Evolutionary conservation across 352 stramenopile species (phyloP), one percentile per base, ranked within the genome.

Genomic region (Blastocystis sp.): DNA sequence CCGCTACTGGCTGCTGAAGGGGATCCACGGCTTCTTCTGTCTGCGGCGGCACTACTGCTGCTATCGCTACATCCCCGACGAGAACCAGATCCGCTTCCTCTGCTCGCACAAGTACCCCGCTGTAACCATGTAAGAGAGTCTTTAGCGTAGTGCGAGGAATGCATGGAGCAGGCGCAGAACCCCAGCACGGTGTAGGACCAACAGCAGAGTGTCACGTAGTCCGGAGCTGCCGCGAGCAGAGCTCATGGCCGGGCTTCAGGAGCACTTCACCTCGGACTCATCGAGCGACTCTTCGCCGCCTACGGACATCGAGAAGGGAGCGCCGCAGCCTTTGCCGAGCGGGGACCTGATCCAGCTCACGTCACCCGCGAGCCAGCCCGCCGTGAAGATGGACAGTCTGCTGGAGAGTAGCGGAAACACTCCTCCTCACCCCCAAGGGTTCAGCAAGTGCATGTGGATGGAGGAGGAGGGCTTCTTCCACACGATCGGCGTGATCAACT

Each of bases 401-500:
- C 38, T 43, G 14, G 4, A 19, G 23, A 38, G 65, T 76, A 17
- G 14, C 9, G 21, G 4, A 7, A 53, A 7, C 10, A 7, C 10
- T n/a, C 4, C 41, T 9, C 14, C 7, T 76, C 52, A 11, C 14
- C 11, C 11, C 23, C 19, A 53, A 76, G 65, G 4, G 14, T 76
- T 43, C 34, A 19, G 14, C 9, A 41, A 76, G 5, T 41, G 65
- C 9, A 48, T 76, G 34, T 81, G 71, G 71, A 62, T 62, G n/a
- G 71, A 81, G 62, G 71, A 81, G 5, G 71, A 81, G 62, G 71
- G 71, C 17, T 81, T 34, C 41, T 74, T n/a, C 28, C 71, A 81
- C 41, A 81, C 71, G 41, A 64, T 81, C 60, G 71, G 71, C 9
- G 43, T 81, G n/a, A 69, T 81, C 71, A 81, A 81, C 41, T 41